phyloP scores from a whole-genome alignment of 202 grass and related monocot species.

The Digitaria exilis region DNA sequence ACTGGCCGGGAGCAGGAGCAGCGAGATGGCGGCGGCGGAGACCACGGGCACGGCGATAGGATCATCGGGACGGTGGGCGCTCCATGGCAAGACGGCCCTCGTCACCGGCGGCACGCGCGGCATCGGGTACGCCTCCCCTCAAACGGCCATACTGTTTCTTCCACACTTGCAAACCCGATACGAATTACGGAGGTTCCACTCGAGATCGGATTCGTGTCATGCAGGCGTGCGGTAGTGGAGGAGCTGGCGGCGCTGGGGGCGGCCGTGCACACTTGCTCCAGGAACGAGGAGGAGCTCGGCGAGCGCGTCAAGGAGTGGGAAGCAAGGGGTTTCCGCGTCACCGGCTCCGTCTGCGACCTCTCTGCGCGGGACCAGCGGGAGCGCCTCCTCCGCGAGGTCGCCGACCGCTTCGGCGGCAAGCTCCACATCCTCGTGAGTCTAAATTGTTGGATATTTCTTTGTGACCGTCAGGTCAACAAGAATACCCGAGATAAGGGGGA shows the following conservation, averaged over 20 bases:
- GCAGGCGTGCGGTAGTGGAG: slow-evolving; percentile 59
- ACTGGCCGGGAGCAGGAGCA: neutral
- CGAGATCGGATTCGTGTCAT: neutral
- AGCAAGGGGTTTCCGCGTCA: slow-evolving; percentile 53
- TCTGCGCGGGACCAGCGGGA: slow-evolving; percentile 65
- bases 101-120: slow-evolving; percentile 81
- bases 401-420: slow-evolving; percentile 52
- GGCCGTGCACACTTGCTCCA: slow-evolving; percentile 64
- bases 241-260: slow-evolving; percentile 62
- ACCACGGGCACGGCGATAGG: slow-evolving; percentile 15
- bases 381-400: slow-evolving; percentile 48
- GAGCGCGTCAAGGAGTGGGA: slow-evolving; percentile 66
- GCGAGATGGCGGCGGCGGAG: slow-evolving; percentile 37
- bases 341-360: slow-evolving; percentile 73
- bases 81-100: slow-evolving; percentile 63
- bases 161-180: neutral
- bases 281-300: slow-evolving; percentile 70
- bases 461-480: too few species aligned
- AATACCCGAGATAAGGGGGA: too few species aligned
- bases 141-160: neutral
- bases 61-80: slow-evolving; percentile 50
- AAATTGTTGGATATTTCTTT: too few species aligned
- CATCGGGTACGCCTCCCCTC: slow-evolving; percentile 53
- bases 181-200: neutral
- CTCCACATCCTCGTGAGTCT: slow-evolving; percentile 76